phyloP scores from a whole-genome alignment of 108 stramenopile species.

The Cyclostephanos invisitatus region DNA sequence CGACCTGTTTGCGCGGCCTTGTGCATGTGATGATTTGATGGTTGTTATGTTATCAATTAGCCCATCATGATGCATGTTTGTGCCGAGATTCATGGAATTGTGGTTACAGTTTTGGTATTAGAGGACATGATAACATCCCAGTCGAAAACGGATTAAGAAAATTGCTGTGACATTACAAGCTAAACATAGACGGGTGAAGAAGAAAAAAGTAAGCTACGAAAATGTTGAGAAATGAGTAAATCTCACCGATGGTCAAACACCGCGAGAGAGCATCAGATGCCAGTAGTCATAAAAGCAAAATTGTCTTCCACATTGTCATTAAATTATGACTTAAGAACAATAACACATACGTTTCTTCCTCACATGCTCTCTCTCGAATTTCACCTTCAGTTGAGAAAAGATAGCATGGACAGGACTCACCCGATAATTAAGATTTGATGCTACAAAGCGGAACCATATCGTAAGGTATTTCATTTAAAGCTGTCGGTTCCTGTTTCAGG shows the following conservation, averaged over 20 bases:
- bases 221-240: not conserved
- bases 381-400: not conserved
- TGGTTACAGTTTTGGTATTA: no score
- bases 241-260: not conserved
- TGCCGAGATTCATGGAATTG: no score
- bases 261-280: conserved; percentile 15
- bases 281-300: conserved; percentile 14
- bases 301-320: conserved; percentile 8
- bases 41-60: no score
- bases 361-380: not conserved
- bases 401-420: not conserved
- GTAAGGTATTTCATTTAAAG: not conserved
- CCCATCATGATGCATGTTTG: no score
- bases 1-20: no score
- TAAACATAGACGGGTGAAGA: no score
- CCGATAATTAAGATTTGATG: not conserved
- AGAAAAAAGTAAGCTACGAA: not conserved
- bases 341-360: not conserved
- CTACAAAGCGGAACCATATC: not conserved
- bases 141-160: no score
- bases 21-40: no score
- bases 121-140: no score
- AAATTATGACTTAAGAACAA: conserved; percentile 7
- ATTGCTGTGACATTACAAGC: no score
- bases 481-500: not conserved